A percentile compares a stretch with the other conserved stretches of the same genome.
Conservation (phyloP, 495 filamentous ascomycete species). For the Entonaema liquescens region DNA sequence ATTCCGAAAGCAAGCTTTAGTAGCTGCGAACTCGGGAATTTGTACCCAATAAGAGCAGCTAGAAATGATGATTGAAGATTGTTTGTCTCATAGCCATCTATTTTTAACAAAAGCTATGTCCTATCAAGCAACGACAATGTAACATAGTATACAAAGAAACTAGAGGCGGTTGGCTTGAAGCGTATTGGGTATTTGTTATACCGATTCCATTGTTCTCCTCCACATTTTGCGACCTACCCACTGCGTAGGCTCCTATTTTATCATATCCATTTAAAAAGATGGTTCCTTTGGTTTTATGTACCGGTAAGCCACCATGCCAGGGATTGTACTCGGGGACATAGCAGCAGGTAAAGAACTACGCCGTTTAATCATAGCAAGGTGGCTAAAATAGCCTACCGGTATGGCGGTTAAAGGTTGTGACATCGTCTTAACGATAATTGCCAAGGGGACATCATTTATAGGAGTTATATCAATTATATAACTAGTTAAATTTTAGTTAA, state of each 20-base stretch:
- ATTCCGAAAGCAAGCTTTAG: not conserved
- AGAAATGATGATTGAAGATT: not conserved
- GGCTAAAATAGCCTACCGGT: not conserved
- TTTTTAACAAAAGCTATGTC: not conserved
- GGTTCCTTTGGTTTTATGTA: not conserved
- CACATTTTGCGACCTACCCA: not conserved
- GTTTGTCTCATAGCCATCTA: not conserved
- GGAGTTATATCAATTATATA: too few relatives aligned
- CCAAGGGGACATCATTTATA: too few relatives aligned
- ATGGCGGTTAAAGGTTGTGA: too few relatives aligned
- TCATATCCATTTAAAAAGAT: not conserved
- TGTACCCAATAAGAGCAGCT: not conserved
- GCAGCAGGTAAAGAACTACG: not conserved
- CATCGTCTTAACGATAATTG: too few relatives aligned
- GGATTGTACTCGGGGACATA: not conserved
- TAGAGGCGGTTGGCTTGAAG: not conserved
- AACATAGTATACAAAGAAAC: not conserved
- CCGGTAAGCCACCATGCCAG: not conserved
- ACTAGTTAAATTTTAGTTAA: too few relatives aligned
- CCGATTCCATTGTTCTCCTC: not conserved
- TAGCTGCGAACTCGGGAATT: not conserved
- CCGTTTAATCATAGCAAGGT: not conserved
- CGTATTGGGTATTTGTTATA: not conserved
- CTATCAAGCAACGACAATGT: not conserved
- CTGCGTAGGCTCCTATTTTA: not conserved